Evolutionary conservation across 495 filamentous ascomycete genomes (phyloP).

Genomic region (Talaromyces adpressus): DNA sequence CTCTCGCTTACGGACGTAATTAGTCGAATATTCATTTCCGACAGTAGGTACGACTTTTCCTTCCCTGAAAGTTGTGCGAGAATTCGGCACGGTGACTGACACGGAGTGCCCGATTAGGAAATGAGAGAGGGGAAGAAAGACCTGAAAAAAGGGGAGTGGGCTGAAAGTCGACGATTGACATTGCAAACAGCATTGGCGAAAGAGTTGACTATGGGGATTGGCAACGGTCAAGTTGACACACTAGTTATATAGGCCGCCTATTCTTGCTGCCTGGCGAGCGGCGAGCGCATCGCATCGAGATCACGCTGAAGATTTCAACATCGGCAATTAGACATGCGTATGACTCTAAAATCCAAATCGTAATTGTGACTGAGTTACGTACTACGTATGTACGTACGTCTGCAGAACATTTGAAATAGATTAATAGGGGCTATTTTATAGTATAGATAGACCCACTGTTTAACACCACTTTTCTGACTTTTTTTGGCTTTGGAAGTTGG

Average conservation of each 20-base stretch:
- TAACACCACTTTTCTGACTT: background rate
- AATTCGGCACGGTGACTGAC: too few species aligned
- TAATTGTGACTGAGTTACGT: background rate
- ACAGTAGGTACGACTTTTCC: too few species aligned
- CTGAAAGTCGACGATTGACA: too few species aligned
- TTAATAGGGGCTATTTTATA: background rate
- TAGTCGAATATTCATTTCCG: background rate
- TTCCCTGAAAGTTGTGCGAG: too few species aligned
- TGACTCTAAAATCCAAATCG: background rate
- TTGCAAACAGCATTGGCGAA: too few species aligned
- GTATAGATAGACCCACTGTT: background rate
- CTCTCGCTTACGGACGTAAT: background rate
- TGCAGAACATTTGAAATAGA: background rate
- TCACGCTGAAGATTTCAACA: background rate
- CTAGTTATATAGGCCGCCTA: background rate
- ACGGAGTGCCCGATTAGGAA: background rate
- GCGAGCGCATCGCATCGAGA: background rate
- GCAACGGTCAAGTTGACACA: too few species aligned
- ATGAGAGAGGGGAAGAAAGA: background rate
- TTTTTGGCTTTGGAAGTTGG: background rate
- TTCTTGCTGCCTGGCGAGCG: background rate
- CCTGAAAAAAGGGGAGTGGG: background rate
- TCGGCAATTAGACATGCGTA: too few species aligned
- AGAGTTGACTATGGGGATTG: background rate
- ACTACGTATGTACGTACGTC: background rate